Percentiles rank a stretch among this genome's conserved stretches.
These are phyloP conservation scores for Candida insectalens DNA, from an alignment of 805 yeast genomes.

Conservation along the genomic window DNA sequence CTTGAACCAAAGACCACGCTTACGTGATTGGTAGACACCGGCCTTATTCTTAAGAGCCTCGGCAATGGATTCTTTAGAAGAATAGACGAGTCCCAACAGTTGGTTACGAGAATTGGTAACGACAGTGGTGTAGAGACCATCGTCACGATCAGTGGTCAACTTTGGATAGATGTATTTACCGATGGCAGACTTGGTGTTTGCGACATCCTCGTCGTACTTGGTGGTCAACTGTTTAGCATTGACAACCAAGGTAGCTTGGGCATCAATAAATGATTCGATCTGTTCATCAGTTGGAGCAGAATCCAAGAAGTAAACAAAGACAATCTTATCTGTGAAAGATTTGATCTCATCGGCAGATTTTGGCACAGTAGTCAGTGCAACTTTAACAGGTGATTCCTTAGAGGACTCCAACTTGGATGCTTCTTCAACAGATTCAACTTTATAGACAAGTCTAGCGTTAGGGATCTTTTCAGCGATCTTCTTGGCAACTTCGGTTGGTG, in stretches of 20 bases:
- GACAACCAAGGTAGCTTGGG: constrained; percentile 29
- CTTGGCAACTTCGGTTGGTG: constrained; percentile 9
- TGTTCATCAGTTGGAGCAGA: constrained; percentile 8
- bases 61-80: constrained; percentile 70
- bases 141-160: constrained; percentile 73
- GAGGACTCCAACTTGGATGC: constrained; percentile 14
- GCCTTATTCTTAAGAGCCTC: constrained; percentile 73
- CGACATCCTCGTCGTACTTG: constrained; percentile 20
- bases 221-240: constrained; percentile 21
- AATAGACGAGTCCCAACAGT: constrained; percentile 84
- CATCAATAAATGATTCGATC: constrained; percentile 16
- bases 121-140: constrained; percentile 77
- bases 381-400: too few relatives aligned
- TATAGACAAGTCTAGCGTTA: constrained; percentile 23
- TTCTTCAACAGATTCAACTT: constrained; percentile 11
- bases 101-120: constrained; percentile 63
- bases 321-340: constrained; percentile 4
- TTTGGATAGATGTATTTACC: constrained; percentile 35
- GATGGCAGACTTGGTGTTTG: constrained; percentile 22
- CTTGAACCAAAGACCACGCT: constrained; percentile 90
- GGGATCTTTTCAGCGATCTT: constrained; percentile 21
- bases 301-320: constrained; percentile 5
- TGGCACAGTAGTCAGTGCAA: constrained; percentile 1
- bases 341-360: constrained; percentile 1
- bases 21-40: constrained; percentile 92